phyloP scores from a whole-genome alignment of 1,139 yeast species.

The Taphrina pruni region DNA sequence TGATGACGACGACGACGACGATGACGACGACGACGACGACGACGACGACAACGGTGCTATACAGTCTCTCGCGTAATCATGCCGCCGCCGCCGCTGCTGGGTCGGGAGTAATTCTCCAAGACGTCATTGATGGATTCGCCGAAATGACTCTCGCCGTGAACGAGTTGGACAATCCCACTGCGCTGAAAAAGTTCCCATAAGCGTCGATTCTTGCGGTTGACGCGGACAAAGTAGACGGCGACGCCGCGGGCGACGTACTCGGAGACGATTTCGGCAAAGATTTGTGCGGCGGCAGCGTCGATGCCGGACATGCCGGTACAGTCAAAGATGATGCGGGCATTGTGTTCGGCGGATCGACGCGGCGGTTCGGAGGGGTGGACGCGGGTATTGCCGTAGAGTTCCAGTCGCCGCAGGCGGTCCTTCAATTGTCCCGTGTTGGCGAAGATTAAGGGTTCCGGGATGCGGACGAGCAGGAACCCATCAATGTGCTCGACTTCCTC shows the following conservation, averaged over 20 bases:
- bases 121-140: slow-evolving; percentile 28
- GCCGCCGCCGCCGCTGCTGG: neutral
- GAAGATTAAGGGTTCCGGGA: slow-evolving; percentile 92
- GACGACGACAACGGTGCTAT: neutral
- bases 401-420: slow-evolving; percentile 74
- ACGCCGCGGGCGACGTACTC: slow-evolving; percentile 34
- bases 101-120: slow-evolving; percentile 24
- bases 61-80: slow-evolving; percentile 13
- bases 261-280: slow-evolving; percentile 32
- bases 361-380: slow-evolving; percentile 65
- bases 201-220: slow-evolving; percentile 16
- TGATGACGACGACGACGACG: neutral
- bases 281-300: slow-evolving; percentile 40
- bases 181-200: slow-evolving; percentile 20
- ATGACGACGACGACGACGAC: neutral
- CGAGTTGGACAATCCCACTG: slow-evolving; percentile 29
- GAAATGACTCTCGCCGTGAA: slow-evolving; percentile 30
- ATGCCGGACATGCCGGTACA: slow-evolving; percentile 37
- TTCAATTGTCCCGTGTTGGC: slow-evolving; percentile 87
- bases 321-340: slow-evolving; percentile 36
- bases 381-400: slow-evolving; percentile 79
- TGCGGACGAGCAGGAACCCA: slow-evolving; percentile 82
- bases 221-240: slow-evolving; percentile 34
- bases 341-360: slow-evolving; percentile 37
- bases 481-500: slow-evolving; percentile 70